A percentile compares a stretch with the other conserved stretches of the same genome.
Evolutionary conservation across 2,329 filamentous ascomycete genomes (phyloP).

Genomic region (Talaromyces piceae): DNA sequence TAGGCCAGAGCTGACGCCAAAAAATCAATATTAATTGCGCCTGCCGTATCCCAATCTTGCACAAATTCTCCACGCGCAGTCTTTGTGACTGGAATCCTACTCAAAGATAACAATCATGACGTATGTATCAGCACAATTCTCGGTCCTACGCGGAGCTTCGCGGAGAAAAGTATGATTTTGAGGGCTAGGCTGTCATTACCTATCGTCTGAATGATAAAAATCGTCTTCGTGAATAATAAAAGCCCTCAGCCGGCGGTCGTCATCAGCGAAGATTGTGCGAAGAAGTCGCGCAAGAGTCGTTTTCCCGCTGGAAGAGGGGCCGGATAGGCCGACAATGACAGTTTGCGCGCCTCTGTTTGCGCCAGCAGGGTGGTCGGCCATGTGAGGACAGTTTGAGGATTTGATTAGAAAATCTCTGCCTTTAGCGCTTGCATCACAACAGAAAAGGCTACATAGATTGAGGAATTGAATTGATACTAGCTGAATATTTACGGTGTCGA

Average conservation of each 20-base stretch:
- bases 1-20: constrained; percentile 62
- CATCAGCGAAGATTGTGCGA: constrained; percentile 64
- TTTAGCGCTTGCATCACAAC: background rate
- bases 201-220: constrained; percentile 76
- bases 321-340: constrained; percentile 73
- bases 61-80: constrained; percentile 50
- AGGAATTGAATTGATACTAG: background rate
- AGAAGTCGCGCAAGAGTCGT: constrained; percentile 84
- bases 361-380: background rate
- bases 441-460: too few species aligned
- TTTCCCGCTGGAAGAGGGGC: constrained; percentile 88
- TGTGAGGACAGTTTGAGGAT: background rate
- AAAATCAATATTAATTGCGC: constrained; percentile 63
- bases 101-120: too few species aligned
- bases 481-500: background rate
- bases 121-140: too few species aligned
- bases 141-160: too few species aligned
- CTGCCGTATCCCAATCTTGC: constrained; percentile 87
- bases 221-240: constrained; percentile 94
- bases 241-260: constrained; percentile 19
- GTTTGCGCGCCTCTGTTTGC: constrained; percentile 16
- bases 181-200: constrained; percentile 41
- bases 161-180: background rate
- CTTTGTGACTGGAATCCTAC: constrained; percentile 37
- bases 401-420: background rate